These are phyloP conservation scores for Colletotrichum melonis DNA, from an alignment of 2,329 filamentous ascomycete genomes.

Conservation along the genomic window DNA sequence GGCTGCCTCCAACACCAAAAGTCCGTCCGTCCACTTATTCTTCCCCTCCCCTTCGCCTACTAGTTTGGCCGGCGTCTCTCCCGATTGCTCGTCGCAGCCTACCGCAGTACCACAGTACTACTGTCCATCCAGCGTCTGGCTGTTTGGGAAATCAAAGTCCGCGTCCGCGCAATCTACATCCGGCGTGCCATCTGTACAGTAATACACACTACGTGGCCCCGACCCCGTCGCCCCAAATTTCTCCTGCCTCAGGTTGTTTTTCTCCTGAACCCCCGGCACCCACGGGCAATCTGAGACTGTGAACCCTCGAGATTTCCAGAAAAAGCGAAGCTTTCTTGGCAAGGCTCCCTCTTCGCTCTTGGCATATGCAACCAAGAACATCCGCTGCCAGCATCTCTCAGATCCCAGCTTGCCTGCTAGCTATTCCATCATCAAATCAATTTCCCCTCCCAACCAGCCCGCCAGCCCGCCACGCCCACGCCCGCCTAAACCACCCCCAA, in stretches of 20 bases:
- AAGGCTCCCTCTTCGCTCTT: slow-evolving; percentile 38
- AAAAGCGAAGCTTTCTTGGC: slow-evolving; percentile 40
- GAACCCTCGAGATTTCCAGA: slow-evolving; percentile 36
- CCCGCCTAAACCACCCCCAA: slow-evolving; percentile 1
- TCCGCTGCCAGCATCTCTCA: slow-evolving; percentile 36
- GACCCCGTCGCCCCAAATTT: slow-evolving; percentile 9
- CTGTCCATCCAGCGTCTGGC: background rate
- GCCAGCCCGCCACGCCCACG: no score
- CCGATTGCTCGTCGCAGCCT: background rate
- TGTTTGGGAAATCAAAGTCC: slow-evolving; percentile 12
- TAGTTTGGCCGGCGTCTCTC: background rate
- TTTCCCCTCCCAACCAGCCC: slow-evolving; percentile 3
- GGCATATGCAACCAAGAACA: slow-evolving; percentile 39
- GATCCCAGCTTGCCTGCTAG: slow-evolving; percentile 36
- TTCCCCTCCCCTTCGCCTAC: background rate
- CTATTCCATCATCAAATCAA: slow-evolving; percentile 36
- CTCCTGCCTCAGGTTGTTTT: slow-evolving; percentile 28
- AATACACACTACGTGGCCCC: slow-evolving; percentile 10
- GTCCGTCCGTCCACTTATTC: slow-evolving; percentile 1
- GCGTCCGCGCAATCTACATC: slow-evolving; percentile 7
- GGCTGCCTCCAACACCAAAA: slow-evolving; percentile 1
- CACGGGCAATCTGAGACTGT: slow-evolving; percentile 37
- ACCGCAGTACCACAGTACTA: no score
- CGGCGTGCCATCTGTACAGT: slow-evolving; percentile 1
- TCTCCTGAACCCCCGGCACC: slow-evolving; percentile 29